Percentiles rank a stretch among this genome's conserved stretches.
phyloP scores from a whole-genome alignment of 257 asterid genomes.

The Linaria vulgaris region DNA sequence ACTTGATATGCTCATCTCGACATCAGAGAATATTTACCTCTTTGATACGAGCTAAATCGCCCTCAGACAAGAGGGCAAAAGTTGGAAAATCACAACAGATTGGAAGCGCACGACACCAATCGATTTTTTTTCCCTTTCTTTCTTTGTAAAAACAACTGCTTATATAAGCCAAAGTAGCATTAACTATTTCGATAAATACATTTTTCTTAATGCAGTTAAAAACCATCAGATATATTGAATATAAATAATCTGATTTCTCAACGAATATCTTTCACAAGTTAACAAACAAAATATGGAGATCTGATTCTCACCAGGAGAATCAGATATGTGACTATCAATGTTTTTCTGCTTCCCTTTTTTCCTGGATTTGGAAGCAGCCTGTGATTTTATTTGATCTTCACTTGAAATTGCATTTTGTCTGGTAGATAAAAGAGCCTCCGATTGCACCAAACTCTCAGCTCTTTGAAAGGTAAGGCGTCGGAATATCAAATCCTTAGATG shows the following conservation, averaged over 20 bases:
- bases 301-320: constrained; percentile 36
- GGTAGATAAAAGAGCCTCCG: constrained; percentile 73
- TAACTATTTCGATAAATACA: no score
- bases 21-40: not conserved
- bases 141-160: no score
- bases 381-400: constrained; percentile 39
- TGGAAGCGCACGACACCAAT: not conserved
- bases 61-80: not conserved
- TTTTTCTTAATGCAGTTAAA: no score
- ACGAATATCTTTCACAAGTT: constrained; percentile 8
- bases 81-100: no score
- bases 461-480: constrained; percentile 88
- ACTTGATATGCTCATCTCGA: not conserved
- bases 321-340: constrained; percentile 28
- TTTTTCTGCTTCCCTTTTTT: constrained; percentile 52
- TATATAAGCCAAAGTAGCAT: no score
- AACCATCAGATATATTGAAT: no score
- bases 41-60: not conserved
- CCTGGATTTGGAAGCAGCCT: constrained; percentile 36
- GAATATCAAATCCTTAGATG: constrained; percentile 49
- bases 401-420: constrained; percentile 27
- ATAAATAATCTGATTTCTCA: not conserved
- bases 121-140: not conserved
- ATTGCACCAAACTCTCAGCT: constrained; percentile 75
- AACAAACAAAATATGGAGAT: constrained; percentile 16